A percentile compares a stretch with the other conserved stretches of the same genome.
These are phyloP conservation scores for Santalum album DNA, from an alignment of 164 flowering plant species.

Conservation along the genomic window DNA sequence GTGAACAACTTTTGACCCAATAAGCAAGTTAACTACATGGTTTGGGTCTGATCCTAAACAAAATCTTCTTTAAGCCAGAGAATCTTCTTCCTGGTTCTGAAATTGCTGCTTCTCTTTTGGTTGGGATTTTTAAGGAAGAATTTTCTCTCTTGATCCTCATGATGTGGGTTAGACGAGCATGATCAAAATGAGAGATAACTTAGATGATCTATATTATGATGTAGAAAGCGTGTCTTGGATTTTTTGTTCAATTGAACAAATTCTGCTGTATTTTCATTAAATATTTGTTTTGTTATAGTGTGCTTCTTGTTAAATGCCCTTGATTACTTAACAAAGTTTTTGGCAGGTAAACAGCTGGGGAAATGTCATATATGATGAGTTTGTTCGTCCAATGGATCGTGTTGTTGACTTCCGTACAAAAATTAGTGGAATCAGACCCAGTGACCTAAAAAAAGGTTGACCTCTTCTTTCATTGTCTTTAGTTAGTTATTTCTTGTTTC, in stretches of 20 bases:
- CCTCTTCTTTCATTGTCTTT: not conserved
- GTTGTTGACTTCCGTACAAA: conserved; percentile 85
- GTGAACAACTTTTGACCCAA: too few relatives aligned
- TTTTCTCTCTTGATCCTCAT: too few relatives aligned
- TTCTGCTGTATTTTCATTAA: not conserved
- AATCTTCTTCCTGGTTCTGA: too few relatives aligned
- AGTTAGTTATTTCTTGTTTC: not conserved
- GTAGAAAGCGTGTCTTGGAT: too few relatives aligned
- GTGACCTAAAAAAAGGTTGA: conserved; percentile 72
- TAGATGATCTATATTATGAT: too few relatives aligned
- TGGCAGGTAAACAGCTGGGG: conserved; percentile 90
- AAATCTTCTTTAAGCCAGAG: too few relatives aligned
- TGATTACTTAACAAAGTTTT: conserved; percentile 7
- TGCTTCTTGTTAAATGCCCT: not conserved
- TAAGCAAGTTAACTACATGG: too few relatives aligned
- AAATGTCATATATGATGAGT: conserved; percentile 83
- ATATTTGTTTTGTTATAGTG: not conserved
- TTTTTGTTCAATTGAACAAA: not conserved
- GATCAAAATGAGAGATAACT: too few relatives aligned
- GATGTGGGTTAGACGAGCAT: too few relatives aligned
- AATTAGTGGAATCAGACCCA: conserved; percentile 86
- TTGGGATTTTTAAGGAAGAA: too few relatives aligned
- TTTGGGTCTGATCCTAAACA: too few relatives aligned
- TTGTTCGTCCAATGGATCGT: conserved; percentile 74
- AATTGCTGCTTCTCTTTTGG: too few relatives aligned